Percentiles rank a stretch among this genome's conserved stretches.
These are phyloP conservation scores for Cupressus sempervirens DNA, from an alignment of 75 land plant species.

Conservation along the genomic window DNA sequence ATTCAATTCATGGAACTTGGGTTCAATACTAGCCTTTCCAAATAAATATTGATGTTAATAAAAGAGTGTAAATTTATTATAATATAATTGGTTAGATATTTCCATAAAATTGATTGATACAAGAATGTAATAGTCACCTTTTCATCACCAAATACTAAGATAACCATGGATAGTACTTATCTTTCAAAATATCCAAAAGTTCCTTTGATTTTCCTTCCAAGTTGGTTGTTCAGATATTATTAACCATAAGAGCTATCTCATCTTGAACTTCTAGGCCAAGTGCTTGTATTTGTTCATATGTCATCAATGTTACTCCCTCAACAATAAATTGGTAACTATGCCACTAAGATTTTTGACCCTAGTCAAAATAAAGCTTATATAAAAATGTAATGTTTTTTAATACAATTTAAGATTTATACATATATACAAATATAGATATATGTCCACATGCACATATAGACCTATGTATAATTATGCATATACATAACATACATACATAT, in stretches of 20 bases:
- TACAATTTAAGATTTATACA: too few species aligned
- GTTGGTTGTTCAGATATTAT: slow-evolving; percentile 74
- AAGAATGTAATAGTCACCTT: slow-evolving; percentile 42
- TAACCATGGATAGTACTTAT: slow-evolving; percentile 90
- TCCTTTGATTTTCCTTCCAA: slow-evolving; percentile 92
- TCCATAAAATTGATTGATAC: slow-evolving; percentile 5
- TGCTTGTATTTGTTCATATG: slow-evolving; percentile 36
- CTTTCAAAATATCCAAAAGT: slow-evolving; percentile 76
- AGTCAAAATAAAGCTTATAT: not conserved
- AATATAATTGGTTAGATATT: not conserved
- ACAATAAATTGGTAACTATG: too few species aligned
- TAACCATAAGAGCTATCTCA: slow-evolving; percentile 83
- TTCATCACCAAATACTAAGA: slow-evolving; percentile 99
- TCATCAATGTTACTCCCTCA: not conserved
- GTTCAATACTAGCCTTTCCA: slow-evolving; percentile 96
- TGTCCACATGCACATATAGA: too few species aligned
- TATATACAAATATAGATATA: too few species aligned
- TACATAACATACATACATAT: too few species aligned
- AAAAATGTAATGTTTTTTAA: not conserved
- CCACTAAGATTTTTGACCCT: not conserved
- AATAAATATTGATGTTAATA: not conserved
- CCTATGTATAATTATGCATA: too few species aligned
- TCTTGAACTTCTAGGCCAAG: slow-evolving; percentile 81
- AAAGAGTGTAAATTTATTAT: not conserved
- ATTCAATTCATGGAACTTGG: slow-evolving; percentile 91